These are phyloP conservation scores for Lepidopterella palustris DNA, from an alignment of 495 filamentous ascomycete species.

Conservation along the genomic window DNA sequence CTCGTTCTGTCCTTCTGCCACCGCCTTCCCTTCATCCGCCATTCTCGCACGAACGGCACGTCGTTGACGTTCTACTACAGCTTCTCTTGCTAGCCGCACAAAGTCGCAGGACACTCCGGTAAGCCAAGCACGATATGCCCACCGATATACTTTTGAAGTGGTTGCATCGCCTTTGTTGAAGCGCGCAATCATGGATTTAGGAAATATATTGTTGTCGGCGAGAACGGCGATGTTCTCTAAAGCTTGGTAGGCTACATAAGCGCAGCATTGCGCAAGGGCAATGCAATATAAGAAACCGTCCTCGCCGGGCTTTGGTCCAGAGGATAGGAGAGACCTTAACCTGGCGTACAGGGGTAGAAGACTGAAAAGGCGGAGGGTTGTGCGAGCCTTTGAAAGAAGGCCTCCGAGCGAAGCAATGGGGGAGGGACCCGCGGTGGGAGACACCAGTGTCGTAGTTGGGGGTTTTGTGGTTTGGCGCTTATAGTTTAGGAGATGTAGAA, in stretches of 20 bases:
- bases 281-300: constrained; percentile 33
- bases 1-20: constrained; percentile 19
- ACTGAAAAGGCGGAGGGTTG: constrained; percentile 36
- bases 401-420: constrained; percentile 26
- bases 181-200: constrained; percentile 18
- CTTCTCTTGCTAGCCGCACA: constrained; percentile 28
- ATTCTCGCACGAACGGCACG: constrained; percentile 14
- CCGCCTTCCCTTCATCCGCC: constrained; percentile 17
- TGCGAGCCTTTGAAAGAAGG: constrained; percentile 32
- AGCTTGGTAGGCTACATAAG: constrained; percentile 35
- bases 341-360: constrained; percentile 35
- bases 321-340: constrained; percentile 28
- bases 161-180: constrained; percentile 20
- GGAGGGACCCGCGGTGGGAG: constrained; percentile 15
- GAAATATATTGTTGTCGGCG: constrained; percentile 29
- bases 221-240: constrained; percentile 34
- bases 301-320: constrained; percentile 28
- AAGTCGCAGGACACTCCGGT: constrained; percentile 34
- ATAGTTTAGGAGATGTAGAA: constrained; percentile 25
- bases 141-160: constrained; percentile 30
- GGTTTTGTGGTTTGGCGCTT: constrained; percentile 1
- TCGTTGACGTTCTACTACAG: constrained; percentile 16
- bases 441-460: constrained; percentile 12
- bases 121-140: constrained; percentile 32
- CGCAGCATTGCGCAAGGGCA: constrained; percentile 26